Conservation (phyloP, 176 grass and related monocot species). For the Zea luxurians region DNA sequence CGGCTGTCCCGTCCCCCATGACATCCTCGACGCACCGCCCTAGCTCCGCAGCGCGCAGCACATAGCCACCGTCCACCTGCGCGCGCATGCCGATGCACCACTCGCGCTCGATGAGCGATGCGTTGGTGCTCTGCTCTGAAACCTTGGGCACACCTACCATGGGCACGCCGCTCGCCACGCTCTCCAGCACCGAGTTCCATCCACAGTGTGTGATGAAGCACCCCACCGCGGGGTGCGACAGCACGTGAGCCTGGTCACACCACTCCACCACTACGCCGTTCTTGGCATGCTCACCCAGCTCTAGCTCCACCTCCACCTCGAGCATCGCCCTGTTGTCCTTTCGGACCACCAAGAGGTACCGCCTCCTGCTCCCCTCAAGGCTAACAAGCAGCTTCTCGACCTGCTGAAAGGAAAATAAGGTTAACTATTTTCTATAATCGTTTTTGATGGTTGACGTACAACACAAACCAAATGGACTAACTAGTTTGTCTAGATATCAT, state of each 20-base stretch:
- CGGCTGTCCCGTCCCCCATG: constrained; percentile 27
- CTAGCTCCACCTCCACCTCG: neutral
- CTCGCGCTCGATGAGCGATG: constrained; percentile 43
- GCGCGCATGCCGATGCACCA: constrained; percentile 52
- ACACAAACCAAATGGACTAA: too few species aligned
- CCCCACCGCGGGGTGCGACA: constrained; percentile 51
- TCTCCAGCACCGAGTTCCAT: constrained; percentile 66
- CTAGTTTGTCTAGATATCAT: too few species aligned
- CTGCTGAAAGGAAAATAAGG: too few species aligned
- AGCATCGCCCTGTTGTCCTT: constrained; percentile 42
- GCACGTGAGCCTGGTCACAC: constrained; percentile 61
- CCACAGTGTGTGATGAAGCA: constrained; percentile 72
- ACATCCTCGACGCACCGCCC: constrained; percentile 43
- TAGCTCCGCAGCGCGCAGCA: constrained; percentile 43
- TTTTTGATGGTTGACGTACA: too few species aligned
- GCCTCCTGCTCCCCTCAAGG: constrained; percentile 31
- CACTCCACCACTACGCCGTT: constrained; percentile 68
- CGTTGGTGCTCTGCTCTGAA: constrained; percentile 65
- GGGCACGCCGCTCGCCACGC: constrained; percentile 48
- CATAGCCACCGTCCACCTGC: neutral
- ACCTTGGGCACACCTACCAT: constrained; percentile 48
- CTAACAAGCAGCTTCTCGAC: constrained; percentile 36
- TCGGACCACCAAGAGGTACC: constrained; percentile 50
- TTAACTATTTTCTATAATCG: too few species aligned
- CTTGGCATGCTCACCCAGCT: neutral